Evolutionary conservation across 1,284 basidiomycete species (phyloP).

Genomic region (Austroboletus niveus): DNA sequence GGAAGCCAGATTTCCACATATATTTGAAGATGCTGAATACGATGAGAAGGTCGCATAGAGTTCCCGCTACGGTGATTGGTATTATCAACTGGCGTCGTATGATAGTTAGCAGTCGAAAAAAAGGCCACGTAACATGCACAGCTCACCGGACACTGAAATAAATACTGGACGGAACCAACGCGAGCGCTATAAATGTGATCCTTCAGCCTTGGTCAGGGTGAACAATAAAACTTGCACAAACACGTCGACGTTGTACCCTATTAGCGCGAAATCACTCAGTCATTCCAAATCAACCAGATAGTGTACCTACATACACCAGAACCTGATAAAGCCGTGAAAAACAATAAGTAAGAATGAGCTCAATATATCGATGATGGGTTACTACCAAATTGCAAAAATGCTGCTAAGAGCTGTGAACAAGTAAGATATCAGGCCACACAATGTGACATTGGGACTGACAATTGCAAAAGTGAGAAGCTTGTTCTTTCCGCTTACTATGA

Average conservation of each 20-base stretch:
- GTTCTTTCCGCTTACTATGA: slow-evolving; percentile 14
- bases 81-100: slow-evolving; percentile 1
- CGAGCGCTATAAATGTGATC: slow-evolving; percentile 1
- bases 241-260: slow-evolving; percentile 10
- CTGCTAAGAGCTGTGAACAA: not conserved
- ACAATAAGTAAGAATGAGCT: not conserved
- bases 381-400: not conserved
- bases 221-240: slow-evolving; percentile 1
- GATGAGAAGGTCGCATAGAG: slow-evolving; percentile 9
- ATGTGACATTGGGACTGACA: not conserved
- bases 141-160: slow-evolving; percentile 10
- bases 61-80: not conserved
- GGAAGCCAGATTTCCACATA: slow-evolving; percentile 5
- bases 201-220: not conserved
- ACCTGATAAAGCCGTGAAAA: not conserved
- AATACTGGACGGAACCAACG: slow-evolving; percentile 2
- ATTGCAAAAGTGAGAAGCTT: slow-evolving; percentile 7
- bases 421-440: not conserved
- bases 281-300: not conserved
- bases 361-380: not conserved
- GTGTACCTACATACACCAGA: not conserved
- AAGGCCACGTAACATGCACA: not conserved
- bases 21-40: slow-evolving; percentile 6
- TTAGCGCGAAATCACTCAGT: not conserved
- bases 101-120: not conserved